phyloP scores from a whole-genome alignment of 768 basidiomycete genomes.

The Serendipita sp. region DNA sequence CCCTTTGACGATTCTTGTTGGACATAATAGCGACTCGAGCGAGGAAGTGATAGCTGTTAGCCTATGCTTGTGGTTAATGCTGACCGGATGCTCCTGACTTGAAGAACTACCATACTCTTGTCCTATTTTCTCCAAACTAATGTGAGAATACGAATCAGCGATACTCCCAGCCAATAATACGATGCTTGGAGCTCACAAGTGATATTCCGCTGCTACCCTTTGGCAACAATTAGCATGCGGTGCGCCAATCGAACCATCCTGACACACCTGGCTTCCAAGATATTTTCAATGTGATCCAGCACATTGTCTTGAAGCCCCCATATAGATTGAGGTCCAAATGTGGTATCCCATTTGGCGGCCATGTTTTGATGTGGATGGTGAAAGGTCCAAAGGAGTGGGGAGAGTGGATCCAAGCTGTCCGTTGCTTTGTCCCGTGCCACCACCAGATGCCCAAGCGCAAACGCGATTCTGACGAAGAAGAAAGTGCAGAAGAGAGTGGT shows the following conservation, averaged over 20 bases:
- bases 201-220: conserved; percentile 1
- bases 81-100: background rate
- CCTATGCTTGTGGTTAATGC: background rate
- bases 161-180: background rate
- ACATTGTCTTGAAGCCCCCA: conserved; percentile 3
- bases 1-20: background rate
- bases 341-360: background rate
- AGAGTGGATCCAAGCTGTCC: background rate
- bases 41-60: background rate
- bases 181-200: background rate
- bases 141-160: background rate
- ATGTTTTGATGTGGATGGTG: background rate
- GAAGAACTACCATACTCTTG: background rate
- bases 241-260: background rate
- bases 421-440: background rate
- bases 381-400: background rate
- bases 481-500: background rate
- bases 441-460: conserved; percentile 2
- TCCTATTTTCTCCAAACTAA: background rate
- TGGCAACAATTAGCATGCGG: background rate
- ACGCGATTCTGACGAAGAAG: background rate
- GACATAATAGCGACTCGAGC: background rate
- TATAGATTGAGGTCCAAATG: background rate
- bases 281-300: background rate
- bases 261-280: conserved; percentile 1